Percentiles rank a stretch among this genome's conserved stretches.
Conservation (phyloP, 495 filamentous ascomycete genomes). For the Haplographium delicatum region DNA sequence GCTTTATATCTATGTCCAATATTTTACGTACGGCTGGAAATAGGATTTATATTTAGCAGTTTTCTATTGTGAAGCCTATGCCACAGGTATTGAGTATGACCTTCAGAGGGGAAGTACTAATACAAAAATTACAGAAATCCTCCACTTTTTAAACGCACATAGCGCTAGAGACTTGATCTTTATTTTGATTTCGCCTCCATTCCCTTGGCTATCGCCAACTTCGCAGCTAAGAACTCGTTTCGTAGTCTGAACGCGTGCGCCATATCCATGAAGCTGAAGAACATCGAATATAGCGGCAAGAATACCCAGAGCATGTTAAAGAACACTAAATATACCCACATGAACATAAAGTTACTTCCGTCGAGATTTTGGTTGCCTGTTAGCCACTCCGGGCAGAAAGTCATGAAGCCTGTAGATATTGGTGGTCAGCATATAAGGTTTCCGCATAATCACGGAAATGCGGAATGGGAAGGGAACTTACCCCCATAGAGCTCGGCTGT, state of each 20-base stretch:
- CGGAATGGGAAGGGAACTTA: slow-evolving; percentile 24
- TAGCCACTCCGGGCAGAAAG: slow-evolving; percentile 92
- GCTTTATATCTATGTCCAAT: too few species aligned
- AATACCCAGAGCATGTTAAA: slow-evolving; percentile 91
- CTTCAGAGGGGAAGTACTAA: too few species aligned
- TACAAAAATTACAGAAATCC: too few species aligned
- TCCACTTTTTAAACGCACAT: too few species aligned
- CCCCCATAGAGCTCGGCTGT: slow-evolving; percentile 93
- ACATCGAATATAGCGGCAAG: slow-evolving; percentile 72
- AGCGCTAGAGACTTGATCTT: too few species aligned
- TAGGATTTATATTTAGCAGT: too few species aligned
- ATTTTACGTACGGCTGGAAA: too few species aligned
- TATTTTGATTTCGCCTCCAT: slow-evolving; percentile 25
- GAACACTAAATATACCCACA: slow-evolving; percentile 84
- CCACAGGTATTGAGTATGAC: too few species aligned
- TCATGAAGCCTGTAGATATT: slow-evolving; percentile 85
- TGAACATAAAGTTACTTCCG: slow-evolving; percentile 76
- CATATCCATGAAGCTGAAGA: slow-evolving; percentile 57
- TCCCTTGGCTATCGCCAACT: slow-evolving; percentile 22
- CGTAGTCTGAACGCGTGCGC: slow-evolving; percentile 46
- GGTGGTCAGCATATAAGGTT: not conserved
- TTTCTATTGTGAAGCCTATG: too few species aligned
- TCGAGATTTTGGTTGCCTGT: slow-evolving; percentile 70
- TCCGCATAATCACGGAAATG: not conserved
- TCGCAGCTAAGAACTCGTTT: slow-evolving; percentile 18